Evolutionary conservation across 768 basidiomycete species (phyloP).

Genomic region (Tricholoma matsutake): DNA sequence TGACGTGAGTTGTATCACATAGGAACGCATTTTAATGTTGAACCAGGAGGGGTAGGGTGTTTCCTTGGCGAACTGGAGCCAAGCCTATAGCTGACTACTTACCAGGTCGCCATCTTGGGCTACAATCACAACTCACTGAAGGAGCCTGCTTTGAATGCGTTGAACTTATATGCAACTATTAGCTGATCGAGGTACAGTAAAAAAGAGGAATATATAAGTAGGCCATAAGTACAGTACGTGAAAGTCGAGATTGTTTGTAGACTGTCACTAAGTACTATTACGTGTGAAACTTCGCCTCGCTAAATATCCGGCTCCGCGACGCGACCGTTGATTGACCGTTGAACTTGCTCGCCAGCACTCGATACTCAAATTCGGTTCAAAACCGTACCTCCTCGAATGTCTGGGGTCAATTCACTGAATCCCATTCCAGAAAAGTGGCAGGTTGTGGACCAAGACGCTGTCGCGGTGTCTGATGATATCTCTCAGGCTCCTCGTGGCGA

Average conservation of each 20-base stretch:
- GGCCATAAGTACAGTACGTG: too few relatives aligned
- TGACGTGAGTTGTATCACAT: conserved; percentile 10
- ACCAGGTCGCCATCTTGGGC: conserved; percentile 70
- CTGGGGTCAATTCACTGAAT: conserved; percentile 23
- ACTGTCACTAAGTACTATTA: background rate
- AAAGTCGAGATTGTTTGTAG: background rate
- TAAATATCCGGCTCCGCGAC: background rate
- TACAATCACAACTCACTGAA: conserved; percentile 81
- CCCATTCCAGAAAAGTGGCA: conserved; percentile 15
- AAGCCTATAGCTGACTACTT: conserved; percentile 1
- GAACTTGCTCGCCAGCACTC: background rate
- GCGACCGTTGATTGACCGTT: background rate
- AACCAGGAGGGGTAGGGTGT: conserved; percentile 68
- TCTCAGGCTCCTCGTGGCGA: conserved; percentile 25
- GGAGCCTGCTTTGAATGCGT: conserved; percentile 73
- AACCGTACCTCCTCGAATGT: conserved; percentile 19
- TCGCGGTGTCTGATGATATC: conserved; percentile 13
- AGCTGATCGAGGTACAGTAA: background rate
- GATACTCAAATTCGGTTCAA: background rate
- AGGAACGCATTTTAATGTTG: conserved; percentile 83
- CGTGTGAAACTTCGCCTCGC: background rate
- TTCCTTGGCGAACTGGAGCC: background rate
- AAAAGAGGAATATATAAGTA: background rate
- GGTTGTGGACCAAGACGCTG: conserved; percentile 12
- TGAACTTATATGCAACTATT: conserved; percentile 61